Percentiles rank a stretch among this genome's conserved stretches.
phyloP scores from a whole-genome alignment of 148 eudicot species.

The Vaccinium darrowii region DNA sequence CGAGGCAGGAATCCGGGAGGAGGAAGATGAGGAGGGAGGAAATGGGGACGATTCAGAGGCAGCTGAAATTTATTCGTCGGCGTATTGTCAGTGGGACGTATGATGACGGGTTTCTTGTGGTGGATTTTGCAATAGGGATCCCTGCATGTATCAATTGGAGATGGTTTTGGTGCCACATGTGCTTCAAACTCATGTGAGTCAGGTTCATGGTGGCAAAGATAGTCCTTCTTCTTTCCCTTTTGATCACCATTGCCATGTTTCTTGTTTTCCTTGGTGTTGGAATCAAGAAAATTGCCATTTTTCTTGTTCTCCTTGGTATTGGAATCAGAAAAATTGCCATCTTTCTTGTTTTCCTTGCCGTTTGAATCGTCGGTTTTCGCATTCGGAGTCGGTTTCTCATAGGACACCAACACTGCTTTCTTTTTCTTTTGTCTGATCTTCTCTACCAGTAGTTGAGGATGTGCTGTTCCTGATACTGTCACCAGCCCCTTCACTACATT shows the following conservation, averaged over 20 bases:
- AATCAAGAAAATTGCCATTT: background rate
- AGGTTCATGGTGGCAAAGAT: background rate
- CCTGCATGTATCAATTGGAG: background rate
- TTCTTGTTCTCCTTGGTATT: background rate
- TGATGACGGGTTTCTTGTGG: background rate
- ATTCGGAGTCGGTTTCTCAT: background rate
- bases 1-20: background rate
- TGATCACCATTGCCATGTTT: background rate
- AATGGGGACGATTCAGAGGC: background rate
- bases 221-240: background rate
- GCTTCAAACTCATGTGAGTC: background rate
- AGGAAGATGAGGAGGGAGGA: background rate
- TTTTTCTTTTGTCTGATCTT: background rate
- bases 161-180: background rate
- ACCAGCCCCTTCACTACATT: background rate
- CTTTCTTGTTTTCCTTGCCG: background rate
- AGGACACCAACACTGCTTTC: conserved; percentile 12
- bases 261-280: background rate
- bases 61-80: background rate
- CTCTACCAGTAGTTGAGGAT: conserved; percentile 1
- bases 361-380: background rate
- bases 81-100: background rate
- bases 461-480: conserved; percentile 6
- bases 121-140: background rate
- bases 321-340: background rate